Evolutionary conservation across 345 rosid genomes (phyloP).

Genomic region (Mangifera indica): DNA sequence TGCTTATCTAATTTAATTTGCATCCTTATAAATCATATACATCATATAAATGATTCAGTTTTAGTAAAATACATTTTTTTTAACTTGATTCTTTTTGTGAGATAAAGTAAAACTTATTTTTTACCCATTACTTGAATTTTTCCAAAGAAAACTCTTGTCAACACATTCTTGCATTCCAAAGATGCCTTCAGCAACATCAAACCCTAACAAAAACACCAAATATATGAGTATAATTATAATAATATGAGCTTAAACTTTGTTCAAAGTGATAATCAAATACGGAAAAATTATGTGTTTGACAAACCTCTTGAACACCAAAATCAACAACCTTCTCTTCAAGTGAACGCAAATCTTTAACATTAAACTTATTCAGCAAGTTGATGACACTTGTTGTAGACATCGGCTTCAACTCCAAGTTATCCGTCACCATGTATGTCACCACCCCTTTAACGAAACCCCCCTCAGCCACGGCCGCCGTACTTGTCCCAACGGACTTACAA

Average conservation of each 20-base stretch:
- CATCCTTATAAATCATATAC: no score
- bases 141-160: conserved; percentile 20
- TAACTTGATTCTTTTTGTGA: no score
- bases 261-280: no score
- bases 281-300: no score
- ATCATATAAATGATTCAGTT: no score
- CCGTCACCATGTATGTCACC: conserved; percentile 36
- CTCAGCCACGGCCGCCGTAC: neutral
- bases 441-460: conserved; percentile 28
- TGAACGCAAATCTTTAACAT: conserved; percentile 14
- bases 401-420: conserved; percentile 28
- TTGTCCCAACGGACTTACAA: neutral
- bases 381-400: conserved; percentile 28
- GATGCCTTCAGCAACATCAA: conserved; percentile 25
- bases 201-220: neutral
- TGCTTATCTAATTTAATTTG: no score
- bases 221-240: no score
- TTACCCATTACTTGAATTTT: no score
- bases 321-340: conserved; percentile 24
- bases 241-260: no score
- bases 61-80: no score
- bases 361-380: conserved; percentile 23
- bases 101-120: no score
- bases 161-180: conserved; percentile 28
- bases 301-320: conserved; percentile 25